Evolutionary conservation across 306 rosid species (phyloP).

Genomic region (Calophaca sinica): DNA sequence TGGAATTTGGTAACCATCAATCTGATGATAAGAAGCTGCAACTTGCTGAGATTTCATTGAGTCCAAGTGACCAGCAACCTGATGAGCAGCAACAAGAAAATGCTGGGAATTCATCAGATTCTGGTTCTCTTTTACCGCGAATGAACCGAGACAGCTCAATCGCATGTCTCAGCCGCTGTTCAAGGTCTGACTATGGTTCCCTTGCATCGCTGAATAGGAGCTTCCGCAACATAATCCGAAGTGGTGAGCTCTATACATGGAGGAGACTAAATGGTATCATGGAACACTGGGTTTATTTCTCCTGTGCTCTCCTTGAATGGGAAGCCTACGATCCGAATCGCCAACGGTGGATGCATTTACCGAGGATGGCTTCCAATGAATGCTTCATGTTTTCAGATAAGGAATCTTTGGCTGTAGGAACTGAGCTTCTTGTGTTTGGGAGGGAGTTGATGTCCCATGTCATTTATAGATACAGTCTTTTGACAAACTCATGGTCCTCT

Average conservation of each 20-base stretch:
- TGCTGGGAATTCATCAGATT: conserved; percentile 62
- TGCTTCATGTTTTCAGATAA: conserved; percentile 92
- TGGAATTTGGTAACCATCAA: conserved; percentile 19
- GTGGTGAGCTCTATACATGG: conserved; percentile 78
- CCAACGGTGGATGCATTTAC: conserved; percentile 83
- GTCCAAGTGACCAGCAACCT: conserved; percentile 43
- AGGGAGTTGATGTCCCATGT: conserved; percentile 73
- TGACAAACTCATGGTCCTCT: conserved; percentile 86
- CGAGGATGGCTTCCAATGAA: conserved; percentile 83
- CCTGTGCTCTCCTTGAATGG: conserved; percentile 85
- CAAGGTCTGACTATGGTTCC: conserved; percentile 81
- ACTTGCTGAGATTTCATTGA: conserved; percentile 13
- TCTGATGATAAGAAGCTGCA: conserved; percentile 28
- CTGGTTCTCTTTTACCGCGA: conserved; percentile 60
- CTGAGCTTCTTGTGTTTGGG: conserved; percentile 95
- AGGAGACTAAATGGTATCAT: conserved; percentile 72
- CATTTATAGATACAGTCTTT: conserved; percentile 79
- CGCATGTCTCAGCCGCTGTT: conserved; percentile 77
- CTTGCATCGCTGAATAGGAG: conserved; percentile 76
- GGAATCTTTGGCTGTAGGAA: conserved; percentile 96
- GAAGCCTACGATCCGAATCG: conserved; percentile 86
- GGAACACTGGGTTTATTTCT: conserved; percentile 94
- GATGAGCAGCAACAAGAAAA: conserved; percentile 42
- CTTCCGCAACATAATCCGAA: conserved; percentile 66
- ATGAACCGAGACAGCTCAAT: conserved; percentile 86